Evolutionary conservation across 148 eudicot species (phyloP).

Genomic region (Polygonum aviculare): DNA sequence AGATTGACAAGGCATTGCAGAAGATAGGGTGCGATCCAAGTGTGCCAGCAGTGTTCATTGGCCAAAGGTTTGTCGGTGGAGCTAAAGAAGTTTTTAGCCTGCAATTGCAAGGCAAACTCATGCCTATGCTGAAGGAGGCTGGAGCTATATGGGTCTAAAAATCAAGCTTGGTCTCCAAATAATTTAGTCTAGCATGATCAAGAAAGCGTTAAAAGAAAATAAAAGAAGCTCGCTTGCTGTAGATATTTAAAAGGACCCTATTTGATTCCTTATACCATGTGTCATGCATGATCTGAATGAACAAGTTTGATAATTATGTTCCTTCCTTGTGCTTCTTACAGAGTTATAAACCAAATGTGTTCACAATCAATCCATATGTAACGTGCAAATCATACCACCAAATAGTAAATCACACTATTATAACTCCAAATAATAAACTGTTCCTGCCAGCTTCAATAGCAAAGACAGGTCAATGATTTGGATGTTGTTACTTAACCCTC

Average conservation of each 20-base stretch:
- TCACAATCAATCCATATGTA: background rate
- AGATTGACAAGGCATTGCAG: slow-evolving; percentile 44
- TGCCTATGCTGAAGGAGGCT: slow-evolving; percentile 6
- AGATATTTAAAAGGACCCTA: background rate
- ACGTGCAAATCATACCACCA: background rate
- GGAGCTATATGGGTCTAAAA: slow-evolving; percentile 8
- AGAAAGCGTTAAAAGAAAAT: background rate
- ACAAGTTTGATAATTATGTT: background rate
- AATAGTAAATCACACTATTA: too few species aligned
- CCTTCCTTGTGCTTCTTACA: background rate
- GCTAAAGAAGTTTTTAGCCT: slow-evolving; percentile 19
- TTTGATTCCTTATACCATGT: background rate
- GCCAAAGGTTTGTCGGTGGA: slow-evolving; percentile 57
- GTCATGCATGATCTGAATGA: background rate
- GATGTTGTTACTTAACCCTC: background rate
- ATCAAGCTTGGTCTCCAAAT: background rate
- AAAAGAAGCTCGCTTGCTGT: background rate
- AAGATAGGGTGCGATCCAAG: slow-evolving; percentile 38
- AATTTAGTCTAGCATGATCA: background rate
- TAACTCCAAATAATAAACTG: background rate
- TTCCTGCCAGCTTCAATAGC: background rate
- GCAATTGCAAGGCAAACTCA: slow-evolving; percentile 7
- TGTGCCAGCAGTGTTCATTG: slow-evolving; percentile 65
- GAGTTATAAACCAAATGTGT: background rate
- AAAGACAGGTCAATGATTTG: background rate